Evolutionary conservation across 2,329 filamentous ascomycete genomes (phyloP), one percentile per base, ranked within the genome.

Genomic region (Aspergillus persii): DNA sequence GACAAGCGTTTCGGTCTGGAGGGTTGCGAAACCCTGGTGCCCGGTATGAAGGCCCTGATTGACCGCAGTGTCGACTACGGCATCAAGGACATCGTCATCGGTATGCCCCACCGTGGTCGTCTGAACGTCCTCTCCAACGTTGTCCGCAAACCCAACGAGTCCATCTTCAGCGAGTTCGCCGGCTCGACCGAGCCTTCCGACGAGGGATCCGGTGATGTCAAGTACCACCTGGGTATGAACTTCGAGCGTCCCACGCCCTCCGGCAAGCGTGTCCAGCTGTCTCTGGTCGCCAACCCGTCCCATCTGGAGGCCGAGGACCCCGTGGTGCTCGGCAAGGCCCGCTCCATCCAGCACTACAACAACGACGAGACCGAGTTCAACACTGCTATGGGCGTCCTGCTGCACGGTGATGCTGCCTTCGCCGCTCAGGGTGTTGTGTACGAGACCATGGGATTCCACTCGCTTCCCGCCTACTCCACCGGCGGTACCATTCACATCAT

Each of bases 211-310:
- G 95, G 95, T 71, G 95, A 99, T 77, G 95, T 99, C 79, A 99
- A 99, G 81, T 99, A 99, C 82, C 95, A 99, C 82, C 83, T 99
- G 71, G 95, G 95, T 74, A 99, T 99, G 95, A 99, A 99, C 84
- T 99, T 99, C 69, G 95, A 99, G 83, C 92, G 95, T 64, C 95
- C 95, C 56, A 99, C 95, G 8, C 95, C 95, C 60, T 98, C 94
- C 48, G 95, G 95, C 70, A 98, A 98, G 86, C 95, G 95, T 65
- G 95, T 99, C n/a, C 95, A 99, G 82, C 87, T 99, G 56, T 99
- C 95, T 62, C 87, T 99, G 53, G 95, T 99, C 61, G 95, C 95
- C 80, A 99, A 99, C 79, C 95, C 95, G 44, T 99, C 95, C 58
- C 95, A 99, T 84, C 82, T 99, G 72, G 95, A 99, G 80, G 95